Evolutionary conservation across 1,284 basidiomycete genomes (phyloP).

Genomic region (Leucoagaricus sp.): DNA sequence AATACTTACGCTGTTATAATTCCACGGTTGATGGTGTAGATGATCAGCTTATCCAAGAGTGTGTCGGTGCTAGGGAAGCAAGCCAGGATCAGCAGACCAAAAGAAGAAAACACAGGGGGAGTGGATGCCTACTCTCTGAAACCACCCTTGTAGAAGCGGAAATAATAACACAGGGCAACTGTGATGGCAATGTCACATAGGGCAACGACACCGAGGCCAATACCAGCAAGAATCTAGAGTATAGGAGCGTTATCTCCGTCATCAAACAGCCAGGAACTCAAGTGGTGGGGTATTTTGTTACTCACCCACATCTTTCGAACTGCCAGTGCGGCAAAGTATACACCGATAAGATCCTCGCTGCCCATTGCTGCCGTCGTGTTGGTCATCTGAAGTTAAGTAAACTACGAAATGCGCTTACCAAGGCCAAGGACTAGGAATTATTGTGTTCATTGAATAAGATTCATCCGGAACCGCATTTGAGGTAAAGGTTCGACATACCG

Average conservation of each 20-base stretch:
- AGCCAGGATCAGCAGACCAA: not conserved
- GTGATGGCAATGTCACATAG: not conserved
- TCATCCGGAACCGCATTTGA: not conserved
- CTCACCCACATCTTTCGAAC: not conserved
- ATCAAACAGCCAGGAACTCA: not conserved
- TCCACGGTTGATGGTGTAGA: conserved; percentile 12
- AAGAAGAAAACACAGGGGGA: not conserved
- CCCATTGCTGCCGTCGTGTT: not conserved
- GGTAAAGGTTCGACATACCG: not conserved
- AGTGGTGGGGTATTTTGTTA: not conserved
- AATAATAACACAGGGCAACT: not conserved
- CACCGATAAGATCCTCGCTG: not conserved
- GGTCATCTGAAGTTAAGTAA: not conserved
- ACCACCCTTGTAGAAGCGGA: not conserved
- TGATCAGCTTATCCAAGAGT: conserved; percentile 9
- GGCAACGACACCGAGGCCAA: not conserved
- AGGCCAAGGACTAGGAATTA: not conserved
- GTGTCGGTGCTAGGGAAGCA: conserved; percentile 6
- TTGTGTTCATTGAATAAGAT: not conserved
- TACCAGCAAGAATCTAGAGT: not conserved
- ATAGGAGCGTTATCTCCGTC: not conserved
- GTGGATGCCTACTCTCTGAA: not conserved
- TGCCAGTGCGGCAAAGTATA: not conserved
- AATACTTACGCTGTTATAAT: conserved; percentile 6
- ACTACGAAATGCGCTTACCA: not conserved